Evolutionary conservation across 768 basidiomycete species (phyloP).

Genomic region (Phlegmacium glaucopus): DNA sequence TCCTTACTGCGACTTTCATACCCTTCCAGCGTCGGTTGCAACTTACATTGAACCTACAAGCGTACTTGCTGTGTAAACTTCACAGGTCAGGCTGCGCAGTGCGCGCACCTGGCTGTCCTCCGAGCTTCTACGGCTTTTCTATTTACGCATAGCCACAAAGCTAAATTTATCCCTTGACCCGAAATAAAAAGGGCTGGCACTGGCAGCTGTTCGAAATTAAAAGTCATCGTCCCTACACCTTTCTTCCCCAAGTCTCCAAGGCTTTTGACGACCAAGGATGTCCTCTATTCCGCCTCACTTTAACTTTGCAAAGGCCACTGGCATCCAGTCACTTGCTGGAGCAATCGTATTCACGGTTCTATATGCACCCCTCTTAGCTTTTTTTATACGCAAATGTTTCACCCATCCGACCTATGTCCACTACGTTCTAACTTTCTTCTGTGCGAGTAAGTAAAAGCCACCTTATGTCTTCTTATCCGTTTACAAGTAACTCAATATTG

Average conservation of each 20-base stretch:
- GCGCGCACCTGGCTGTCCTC: too few relatives aligned
- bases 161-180: too few relatives aligned
- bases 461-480: neutral
- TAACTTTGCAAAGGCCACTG: conserved; percentile 32
- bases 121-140: too few relatives aligned
- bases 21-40: too few relatives aligned
- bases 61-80: too few relatives aligned
- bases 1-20: too few relatives aligned
- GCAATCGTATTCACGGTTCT: conserved; percentile 33
- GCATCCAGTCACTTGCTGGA: conserved; percentile 31
- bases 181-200: neutral
- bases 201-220: neutral
- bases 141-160: too few relatives aligned
- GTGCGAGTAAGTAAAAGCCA: conserved; percentile 27
- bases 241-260: neutral
- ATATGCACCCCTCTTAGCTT: conserved; percentile 28
- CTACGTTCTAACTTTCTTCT: conserved; percentile 33
- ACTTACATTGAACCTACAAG: too few relatives aligned
- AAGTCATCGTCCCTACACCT: neutral
- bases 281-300: conserved; percentile 5
- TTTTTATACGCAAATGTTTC: conserved; percentile 29
- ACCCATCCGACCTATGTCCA: conserved; percentile 31
- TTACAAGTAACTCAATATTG: neutral
- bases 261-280: neutral
- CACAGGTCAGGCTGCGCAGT: too few relatives aligned